These are phyloP conservation scores for Sporobolus alterniflorus DNA, from an alignment of 202 grass and related monocot species.

Conservation along the genomic window DNA sequence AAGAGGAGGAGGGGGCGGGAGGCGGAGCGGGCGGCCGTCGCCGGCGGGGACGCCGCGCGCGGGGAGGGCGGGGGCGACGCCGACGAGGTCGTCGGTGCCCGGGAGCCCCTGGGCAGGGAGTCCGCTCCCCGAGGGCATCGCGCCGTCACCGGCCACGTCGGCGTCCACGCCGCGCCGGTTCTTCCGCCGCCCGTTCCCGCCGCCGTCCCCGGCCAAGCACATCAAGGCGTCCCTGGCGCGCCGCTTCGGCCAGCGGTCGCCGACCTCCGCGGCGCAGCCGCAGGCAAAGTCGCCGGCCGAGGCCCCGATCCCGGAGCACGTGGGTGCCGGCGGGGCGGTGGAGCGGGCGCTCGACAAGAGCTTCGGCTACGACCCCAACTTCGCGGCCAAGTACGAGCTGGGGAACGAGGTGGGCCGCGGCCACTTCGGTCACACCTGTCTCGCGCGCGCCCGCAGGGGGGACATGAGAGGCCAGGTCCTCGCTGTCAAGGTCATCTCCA, in stretches of 20 bases:
- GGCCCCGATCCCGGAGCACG: constrained; percentile 58
- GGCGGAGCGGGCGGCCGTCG: constrained; percentile 55
- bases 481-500: constrained; percentile 97
- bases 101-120: constrained; percentile 77
- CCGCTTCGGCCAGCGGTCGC: constrained; percentile 44
- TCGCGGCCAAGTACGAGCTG: constrained; percentile 89
- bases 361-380: constrained; percentile 91
- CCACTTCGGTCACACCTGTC: constrained; percentile 95
- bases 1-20: constrained; percentile 16
- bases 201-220: constrained; percentile 95
- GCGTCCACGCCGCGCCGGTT: constrained; percentile 75
- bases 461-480: constrained; percentile 83
- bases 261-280: constrained; percentile 29
- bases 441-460: constrained; percentile 83
- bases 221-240: constrained; percentile 92
- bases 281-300: constrained; percentile 27
- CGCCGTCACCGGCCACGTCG: constrained; percentile 37
- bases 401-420: constrained; percentile 93
- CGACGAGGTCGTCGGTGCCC: constrained; percentile 41
- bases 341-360: constrained; percentile 83
- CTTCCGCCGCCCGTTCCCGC: constrained; percentile 92
- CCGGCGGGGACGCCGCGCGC: constrained; percentile 51
- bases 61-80: constrained; percentile 35
- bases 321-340: constrained; percentile 12
- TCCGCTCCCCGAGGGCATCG: constrained; percentile 73